Evolutionary conservation across 2,329 filamentous ascomycete species (phyloP), one percentile per base, ranked within the genome.

Genomic region (Meredithiella fracta): DNA sequence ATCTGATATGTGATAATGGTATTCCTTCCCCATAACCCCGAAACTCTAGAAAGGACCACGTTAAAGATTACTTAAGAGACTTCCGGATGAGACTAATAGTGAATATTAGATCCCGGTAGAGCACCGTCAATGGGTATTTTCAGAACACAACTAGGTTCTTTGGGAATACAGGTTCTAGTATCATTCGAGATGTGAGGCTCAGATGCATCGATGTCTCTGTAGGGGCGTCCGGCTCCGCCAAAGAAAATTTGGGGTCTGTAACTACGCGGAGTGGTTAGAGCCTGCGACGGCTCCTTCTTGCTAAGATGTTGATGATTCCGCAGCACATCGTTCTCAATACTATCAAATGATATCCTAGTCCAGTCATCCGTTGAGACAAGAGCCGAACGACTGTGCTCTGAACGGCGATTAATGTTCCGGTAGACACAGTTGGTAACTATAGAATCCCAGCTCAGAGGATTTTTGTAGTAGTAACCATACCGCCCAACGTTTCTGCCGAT

Each of bases 401-500:
- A 11, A 38, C 11, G 29, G 17, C 7, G 15, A 51, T 20, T 8
- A 44, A 11, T 51, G 20, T 14, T 42, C 7, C 47, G 34, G 20
- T 44, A 20, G n/a, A 44, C 15, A 44, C 8, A 17, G 1, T 3
- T 44, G 15, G 40, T 3, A 7, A 15, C 11, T 4, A 20, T 47
- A 44, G 9, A 20, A 47, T 20, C 51, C 37, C 51, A 53, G 34
- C 51, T 53, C 25, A 47, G 4, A 17, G 29, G 25, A n/a, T 22
- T 53, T 40, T 20, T 44, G 40, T 57, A n/a, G n/a, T n/a, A n/a
- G 29, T 11, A 11, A 11, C 29, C 29, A 34, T 57, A 29, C 49
- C 49, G 53, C 55, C 51, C 55, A 57, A 57, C 55, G 51, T 23
- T 57, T 57, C 55, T 51, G 14, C 14, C 17, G 26, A 34, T 11